phyloP scores from a whole-genome alignment of 176 grass and related monocot genomes.

The Pharus latifolius region DNA sequence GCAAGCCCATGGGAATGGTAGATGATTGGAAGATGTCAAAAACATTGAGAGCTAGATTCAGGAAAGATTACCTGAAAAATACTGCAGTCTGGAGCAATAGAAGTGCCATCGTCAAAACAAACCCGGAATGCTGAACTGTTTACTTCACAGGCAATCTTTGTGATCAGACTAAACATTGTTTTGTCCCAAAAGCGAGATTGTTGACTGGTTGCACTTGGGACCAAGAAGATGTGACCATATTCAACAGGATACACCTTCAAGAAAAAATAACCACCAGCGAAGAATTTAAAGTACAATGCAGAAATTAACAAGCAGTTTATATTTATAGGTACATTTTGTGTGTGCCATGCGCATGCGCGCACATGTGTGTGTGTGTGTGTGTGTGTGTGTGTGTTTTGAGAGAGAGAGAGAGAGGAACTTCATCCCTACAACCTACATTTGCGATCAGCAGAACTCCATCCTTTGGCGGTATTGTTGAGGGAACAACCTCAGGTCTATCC shows the following conservation, averaged over 20 bases:
- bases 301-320: slow-evolving; percentile 3
- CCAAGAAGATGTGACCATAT: slow-evolving; percentile 58
- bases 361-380: too few species aligned
- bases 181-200: slow-evolving; percentile 32
- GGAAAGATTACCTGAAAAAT: slow-evolving; percentile 43
- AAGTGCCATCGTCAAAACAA: slow-evolving; percentile 35
- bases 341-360: too few species aligned
- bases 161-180: slow-evolving; percentile 36
- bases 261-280: slow-evolving; percentile 19
- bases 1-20: not conserved
- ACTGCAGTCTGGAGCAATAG: slow-evolving; percentile 6
- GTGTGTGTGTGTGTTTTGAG: too few species aligned
- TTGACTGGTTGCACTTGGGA: slow-evolving; percentile 23
- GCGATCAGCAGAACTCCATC: slow-evolving; percentile 51
- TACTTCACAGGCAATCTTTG: slow-evolving; percentile 45
- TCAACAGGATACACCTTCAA: slow-evolving; percentile 56
- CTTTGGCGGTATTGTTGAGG: slow-evolving; percentile 26
- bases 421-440: slow-evolving; percentile 33
- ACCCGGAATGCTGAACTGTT: slow-evolving; percentile 41
- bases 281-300: not conserved
- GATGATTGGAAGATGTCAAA: not conserved
- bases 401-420: not conserved
- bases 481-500: slow-evolving; percentile 38
- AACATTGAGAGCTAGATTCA: not conserved
- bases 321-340: not conserved